A percentile compares a stretch with the other conserved stretches of the same genome.
Conservation (phyloP, 169 alveolate genomes). For the Babesia caballi region DNA sequence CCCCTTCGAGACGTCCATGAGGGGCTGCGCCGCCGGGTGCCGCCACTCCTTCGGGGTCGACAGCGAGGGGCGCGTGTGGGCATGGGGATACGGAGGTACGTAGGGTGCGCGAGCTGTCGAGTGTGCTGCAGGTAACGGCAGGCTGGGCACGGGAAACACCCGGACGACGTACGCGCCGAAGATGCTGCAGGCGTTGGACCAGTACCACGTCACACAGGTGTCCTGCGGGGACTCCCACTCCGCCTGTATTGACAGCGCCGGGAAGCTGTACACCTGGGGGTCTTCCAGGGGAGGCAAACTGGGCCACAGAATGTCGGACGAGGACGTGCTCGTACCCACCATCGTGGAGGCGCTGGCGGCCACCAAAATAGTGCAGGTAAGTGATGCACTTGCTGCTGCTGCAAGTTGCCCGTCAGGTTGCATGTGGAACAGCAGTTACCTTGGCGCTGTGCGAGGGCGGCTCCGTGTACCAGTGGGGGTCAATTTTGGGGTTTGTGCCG, state of each 20-base stretch:
- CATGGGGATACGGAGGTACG: constrained; percentile 80
- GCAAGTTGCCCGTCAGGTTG: constrained; percentile 27
- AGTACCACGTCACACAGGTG: constrained; percentile 58
- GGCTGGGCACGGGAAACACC: constrained; percentile 80
- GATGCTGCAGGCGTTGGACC: constrained; percentile 47
- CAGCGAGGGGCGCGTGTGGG: constrained; percentile 59
- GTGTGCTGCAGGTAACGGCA: constrained; percentile 67
- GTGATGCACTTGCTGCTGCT: not conserved
- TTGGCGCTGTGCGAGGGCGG: constrained; percentile 68
- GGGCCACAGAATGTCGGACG: constrained; percentile 67
- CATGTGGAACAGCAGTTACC: constrained; percentile 73
- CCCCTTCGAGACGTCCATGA: constrained; percentile 44
- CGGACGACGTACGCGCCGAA: constrained; percentile 65
- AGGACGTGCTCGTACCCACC: constrained; percentile 49
- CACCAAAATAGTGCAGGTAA: constrained; percentile 48
- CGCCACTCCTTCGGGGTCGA: constrained; percentile 74
- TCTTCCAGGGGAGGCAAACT: constrained; percentile 78
- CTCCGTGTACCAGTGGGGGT: constrained; percentile 80
- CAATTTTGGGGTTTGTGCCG: constrained; percentile 21
- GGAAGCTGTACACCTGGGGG: constrained; percentile 86
- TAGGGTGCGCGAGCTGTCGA: no score
- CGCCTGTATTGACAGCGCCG: constrained; percentile 81
- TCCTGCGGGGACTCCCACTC: constrained; percentile 85
- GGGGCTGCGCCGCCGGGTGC: constrained; percentile 67
- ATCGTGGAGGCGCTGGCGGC: constrained; percentile 39